Conservation (phyloP, 2,329 filamentous ascomycete species). For the Epichloe gansuensis region DNA sequence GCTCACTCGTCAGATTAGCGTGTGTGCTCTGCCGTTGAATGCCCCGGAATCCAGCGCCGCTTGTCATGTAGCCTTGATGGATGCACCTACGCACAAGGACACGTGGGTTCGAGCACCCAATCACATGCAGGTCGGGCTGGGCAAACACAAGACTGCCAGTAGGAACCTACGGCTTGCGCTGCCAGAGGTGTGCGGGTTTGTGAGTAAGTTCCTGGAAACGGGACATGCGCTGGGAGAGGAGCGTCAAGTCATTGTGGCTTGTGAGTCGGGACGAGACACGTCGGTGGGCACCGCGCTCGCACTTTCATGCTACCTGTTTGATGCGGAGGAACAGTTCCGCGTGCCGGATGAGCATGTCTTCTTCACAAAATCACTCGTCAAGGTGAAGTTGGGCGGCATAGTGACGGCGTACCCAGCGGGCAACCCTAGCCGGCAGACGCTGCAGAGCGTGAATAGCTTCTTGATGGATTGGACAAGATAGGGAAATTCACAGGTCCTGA, state of each 20-base stretch:
- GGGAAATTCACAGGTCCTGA: neutral
- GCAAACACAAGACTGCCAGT: constrained; percentile 64
- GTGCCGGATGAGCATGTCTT: constrained; percentile 11
- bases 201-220: constrained; percentile 24
- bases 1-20: constrained; percentile 25
- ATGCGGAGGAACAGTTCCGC: constrained; percentile 42
- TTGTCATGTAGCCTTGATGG: constrained; percentile 31
- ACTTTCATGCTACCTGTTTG: constrained; percentile 60
- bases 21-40: constrained; percentile 21
- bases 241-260: constrained; percentile 44
- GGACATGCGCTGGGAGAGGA: too few relatives aligned
- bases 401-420: constrained; percentile 65
- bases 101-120: constrained; percentile 24
- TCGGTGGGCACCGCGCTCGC: constrained; percentile 67
- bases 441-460: constrained; percentile 87
- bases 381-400: constrained; percentile 67
- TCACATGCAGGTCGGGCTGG: constrained; percentile 48
- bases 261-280: constrained; percentile 67
- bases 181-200: constrained; percentile 46
- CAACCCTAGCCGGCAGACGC: constrained; percentile 71
- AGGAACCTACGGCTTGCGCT: constrained; percentile 68
- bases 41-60: constrained; percentile 6
- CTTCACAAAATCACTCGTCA: constrained; percentile 65
- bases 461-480: constrained; percentile 49
- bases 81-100: constrained; percentile 31